Base-by-base conservation (phyloP, 192 early-diverging fungal genomes). In the Coemansia sp. region DNA sequence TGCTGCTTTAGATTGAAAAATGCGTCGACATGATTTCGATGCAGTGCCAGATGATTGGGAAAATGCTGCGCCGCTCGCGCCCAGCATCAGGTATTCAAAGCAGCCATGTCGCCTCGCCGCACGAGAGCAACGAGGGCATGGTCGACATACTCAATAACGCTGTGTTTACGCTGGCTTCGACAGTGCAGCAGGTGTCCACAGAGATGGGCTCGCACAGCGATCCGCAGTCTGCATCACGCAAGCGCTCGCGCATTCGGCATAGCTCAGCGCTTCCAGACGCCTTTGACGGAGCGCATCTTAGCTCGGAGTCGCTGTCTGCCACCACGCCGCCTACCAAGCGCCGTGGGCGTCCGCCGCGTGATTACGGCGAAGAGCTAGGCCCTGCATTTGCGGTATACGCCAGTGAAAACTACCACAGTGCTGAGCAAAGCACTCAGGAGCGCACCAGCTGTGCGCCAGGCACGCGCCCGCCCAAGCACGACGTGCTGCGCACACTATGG, bases 11-110 rank as follows among this genome's bases (percentile, higher is more conserved):
- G 77, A 80, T 80, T 38, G 73, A 74, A 34, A 80, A 64, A 44
- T 74, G 77, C 62, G 62, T 75, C 28, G 77, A 80, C 57, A 75
- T 80, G 73, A 71, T 80, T 23, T 68, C 77, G 47, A 70, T 80
- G 73, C 77, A 80, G 63, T 74, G 72, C 59, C 69, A 57, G 51
- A 80, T 80, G 77, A 67, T 80, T 56, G 60, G 64, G 25, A 71
- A 74, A 44, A 63, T 80, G 72, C 72, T 80, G 12, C 71, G 77
- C n/a, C 77, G 77, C 34, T 67, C 72, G 25, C 71, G 77, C 47
- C 68, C 63, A 12, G 59, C 72, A 17, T 74, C 77, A 0, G 66
- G 61, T 3, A 49, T 55, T 5, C 47, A 25, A 14, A 48, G 47
- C 52, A 49, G 50, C 10, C 38, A 40, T 24, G 64, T 66, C 34